phyloP scores from a whole-genome alignment of 495 filamentous ascomycete genomes.

The Rusavskia elegans region DNA sequence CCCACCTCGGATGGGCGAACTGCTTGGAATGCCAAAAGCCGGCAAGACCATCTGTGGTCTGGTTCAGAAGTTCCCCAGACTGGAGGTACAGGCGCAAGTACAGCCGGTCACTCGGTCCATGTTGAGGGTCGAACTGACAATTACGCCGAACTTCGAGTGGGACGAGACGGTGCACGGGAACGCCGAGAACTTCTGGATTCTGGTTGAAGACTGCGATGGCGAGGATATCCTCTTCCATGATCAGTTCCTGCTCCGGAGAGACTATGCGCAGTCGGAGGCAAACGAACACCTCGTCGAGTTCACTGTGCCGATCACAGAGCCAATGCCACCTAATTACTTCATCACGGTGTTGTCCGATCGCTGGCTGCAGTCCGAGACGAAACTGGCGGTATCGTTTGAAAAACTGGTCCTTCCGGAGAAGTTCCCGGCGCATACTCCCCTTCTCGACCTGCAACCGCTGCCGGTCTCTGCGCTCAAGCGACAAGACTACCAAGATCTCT shows the following conservation, averaged over 20 bases:
- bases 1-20: constrained; percentile 90
- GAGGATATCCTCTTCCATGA: constrained; percentile 95
- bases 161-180: constrained; percentile 75
- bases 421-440: constrained; percentile 82
- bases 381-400: constrained; percentile 83
- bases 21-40: constrained; percentile 81
- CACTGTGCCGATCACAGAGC: constrained; percentile 89
- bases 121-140: constrained; percentile 84
- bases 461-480: constrained; percentile 78
- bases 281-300: constrained; percentile 97
- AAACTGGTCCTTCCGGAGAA: constrained; percentile 89
- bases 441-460: constrained; percentile 80
- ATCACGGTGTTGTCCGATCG: constrained; percentile 85
- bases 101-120: constrained; percentile 92
- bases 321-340: constrained; percentile 98
- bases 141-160: constrained; percentile 93
- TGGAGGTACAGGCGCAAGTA: constrained; percentile 82
- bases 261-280: constrained; percentile 62
- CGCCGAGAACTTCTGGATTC: constrained; percentile 89
- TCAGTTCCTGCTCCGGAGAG: constrained; percentile 76
- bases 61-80: constrained; percentile 80
- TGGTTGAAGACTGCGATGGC: constrained; percentile 94
- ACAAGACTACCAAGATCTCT: constrained; percentile 66
- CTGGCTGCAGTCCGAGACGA: constrained; percentile 97
- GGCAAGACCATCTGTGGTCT: constrained; percentile 73